phyloP scores from a whole-genome alignment of 441 rosid genomes.

The Lepidium campestre region DNA sequence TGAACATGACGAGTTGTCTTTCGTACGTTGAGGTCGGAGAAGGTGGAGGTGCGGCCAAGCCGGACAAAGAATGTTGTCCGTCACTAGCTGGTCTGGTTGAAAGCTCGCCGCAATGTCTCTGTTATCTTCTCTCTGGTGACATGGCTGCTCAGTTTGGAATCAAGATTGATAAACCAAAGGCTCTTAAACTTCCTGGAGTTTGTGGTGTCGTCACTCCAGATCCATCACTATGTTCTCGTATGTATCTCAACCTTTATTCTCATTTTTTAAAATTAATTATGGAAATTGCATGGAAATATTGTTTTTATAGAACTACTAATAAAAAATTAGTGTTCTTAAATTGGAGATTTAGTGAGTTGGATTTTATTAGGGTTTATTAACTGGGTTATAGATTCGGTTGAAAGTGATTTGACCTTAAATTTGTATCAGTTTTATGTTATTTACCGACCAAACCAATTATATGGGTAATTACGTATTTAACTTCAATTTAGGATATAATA shows the following conservation, averaged over 20 bases:
- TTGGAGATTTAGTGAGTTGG: no score
- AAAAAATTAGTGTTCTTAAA: no score
- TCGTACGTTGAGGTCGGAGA: conserved; percentile 34
- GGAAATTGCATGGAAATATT: background rate
- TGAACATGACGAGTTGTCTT: conserved; percentile 65
- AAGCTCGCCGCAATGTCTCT: conserved; percentile 46
- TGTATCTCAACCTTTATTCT: background rate
- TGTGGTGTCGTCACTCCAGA: conserved; percentile 52
- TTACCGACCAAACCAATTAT: no score
- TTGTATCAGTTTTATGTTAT: no score
- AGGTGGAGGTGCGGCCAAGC: conserved; percentile 50
- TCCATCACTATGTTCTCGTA: conserved; percentile 48
- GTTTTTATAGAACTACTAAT: no score
- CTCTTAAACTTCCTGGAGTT: conserved; percentile 60
- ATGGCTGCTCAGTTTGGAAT: conserved; percentile 29
- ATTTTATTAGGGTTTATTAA: no score
- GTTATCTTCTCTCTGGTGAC: conserved; percentile 39
- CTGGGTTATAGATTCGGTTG: no score
- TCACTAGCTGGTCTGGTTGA: conserved; percentile 73
- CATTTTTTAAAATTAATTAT: background rate
- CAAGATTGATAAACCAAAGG: conserved; percentile 40
- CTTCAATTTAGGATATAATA: no score
- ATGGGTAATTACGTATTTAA: no score
- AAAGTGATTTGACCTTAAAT: no score
- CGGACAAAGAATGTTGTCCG: conserved; percentile 67